Conservation (phyloP, 2,329 filamentous ascomycete genomes). For the Colletotrichum tamarilloi region DNA sequence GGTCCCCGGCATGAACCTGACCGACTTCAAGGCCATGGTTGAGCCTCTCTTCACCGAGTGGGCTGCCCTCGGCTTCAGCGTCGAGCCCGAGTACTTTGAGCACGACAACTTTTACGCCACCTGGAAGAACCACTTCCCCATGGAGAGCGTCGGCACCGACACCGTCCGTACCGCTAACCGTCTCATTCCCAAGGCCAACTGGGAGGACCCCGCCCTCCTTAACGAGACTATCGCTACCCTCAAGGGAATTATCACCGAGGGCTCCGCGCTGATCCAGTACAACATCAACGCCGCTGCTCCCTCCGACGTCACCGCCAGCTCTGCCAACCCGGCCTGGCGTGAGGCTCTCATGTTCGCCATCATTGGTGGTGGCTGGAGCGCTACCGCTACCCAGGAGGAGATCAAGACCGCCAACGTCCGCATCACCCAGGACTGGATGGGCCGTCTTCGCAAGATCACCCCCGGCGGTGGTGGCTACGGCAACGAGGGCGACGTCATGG, state of each 20-base stretch:
- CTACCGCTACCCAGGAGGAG: conserved; percentile 24
- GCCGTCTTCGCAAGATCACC: conserved; percentile 43
- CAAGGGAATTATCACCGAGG: conserved; percentile 39
- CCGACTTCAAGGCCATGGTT: conserved; percentile 46
- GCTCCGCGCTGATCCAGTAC: conserved; percentile 37
- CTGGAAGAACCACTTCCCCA: conserved; percentile 53
- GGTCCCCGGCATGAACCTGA: conserved; percentile 47
- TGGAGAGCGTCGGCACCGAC: conserved; percentile 43
- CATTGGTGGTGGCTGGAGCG: conserved; percentile 32
- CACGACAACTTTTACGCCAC: conserved; percentile 49
- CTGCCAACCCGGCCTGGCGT: conserved; percentile 60
- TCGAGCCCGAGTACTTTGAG: conserved; percentile 46
- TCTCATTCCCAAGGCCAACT: conserved; percentile 53
- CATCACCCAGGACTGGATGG: conserved; percentile 44
- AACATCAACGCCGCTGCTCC: conserved; percentile 37
- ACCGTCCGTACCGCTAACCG: conserved; percentile 48
- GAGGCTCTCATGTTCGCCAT: conserved; percentile 50
- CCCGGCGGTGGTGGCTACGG: conserved; percentile 42
- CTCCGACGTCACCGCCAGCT: conserved; percentile 42
- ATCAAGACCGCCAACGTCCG: conserved; percentile 40
- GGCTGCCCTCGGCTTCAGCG: conserved; percentile 42
- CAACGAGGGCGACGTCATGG: conserved; percentile 46
- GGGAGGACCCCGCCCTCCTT: conserved; percentile 35
- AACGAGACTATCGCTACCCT: conserved; percentile 44
- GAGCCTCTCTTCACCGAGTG: conserved; percentile 45